A percentile compares a stretch with the other conserved stretches of the same genome.
Conservation (phyloP, 2,329 filamentous ascomycete species). For the Colletotrichum caudatum region DNA sequence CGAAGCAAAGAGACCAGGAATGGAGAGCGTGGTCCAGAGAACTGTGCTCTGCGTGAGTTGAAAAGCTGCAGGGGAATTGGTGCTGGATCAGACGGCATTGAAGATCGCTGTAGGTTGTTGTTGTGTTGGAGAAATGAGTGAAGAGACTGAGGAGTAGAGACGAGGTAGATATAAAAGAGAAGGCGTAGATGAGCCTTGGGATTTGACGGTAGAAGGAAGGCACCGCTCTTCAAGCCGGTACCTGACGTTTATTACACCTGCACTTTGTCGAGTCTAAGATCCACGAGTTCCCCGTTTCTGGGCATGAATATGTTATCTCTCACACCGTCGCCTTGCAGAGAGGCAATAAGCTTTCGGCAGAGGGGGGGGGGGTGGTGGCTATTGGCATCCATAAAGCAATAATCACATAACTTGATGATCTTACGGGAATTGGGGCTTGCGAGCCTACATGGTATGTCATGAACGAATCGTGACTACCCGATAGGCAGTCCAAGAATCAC, state of each 20-base stretch:
- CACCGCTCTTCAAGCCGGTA: not conserved
- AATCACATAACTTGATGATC: not conserved
- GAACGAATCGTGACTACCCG: not conserved
- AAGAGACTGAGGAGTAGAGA: not conserved
- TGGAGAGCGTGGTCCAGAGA: not conserved
- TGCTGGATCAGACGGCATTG: no score
- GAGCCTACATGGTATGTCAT: not conserved
- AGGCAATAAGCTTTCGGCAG: not conserved
- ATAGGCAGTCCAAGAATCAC: not conserved
- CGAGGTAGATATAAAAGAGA: not conserved
- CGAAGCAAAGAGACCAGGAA: not conserved
- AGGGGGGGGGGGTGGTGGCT: rapidly evolving
- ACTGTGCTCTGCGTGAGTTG: not conserved
- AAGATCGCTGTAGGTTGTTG: not conserved
- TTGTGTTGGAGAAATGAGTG: no score
- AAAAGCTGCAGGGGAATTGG: not conserved
- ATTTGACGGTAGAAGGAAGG: not conserved
- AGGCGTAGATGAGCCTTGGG: not conserved
- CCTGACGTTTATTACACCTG: not conserved
- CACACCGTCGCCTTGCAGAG: not conserved
- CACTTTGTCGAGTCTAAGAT: not conserved
- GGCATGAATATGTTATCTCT: not conserved
- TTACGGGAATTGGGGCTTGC: not conserved
- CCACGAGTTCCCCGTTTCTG: no score
- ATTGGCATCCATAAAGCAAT: not conserved